Conservation (phyloP, 2,329 filamentous ascomycete genomes). For the Aspergillus ochraceus region DNA sequence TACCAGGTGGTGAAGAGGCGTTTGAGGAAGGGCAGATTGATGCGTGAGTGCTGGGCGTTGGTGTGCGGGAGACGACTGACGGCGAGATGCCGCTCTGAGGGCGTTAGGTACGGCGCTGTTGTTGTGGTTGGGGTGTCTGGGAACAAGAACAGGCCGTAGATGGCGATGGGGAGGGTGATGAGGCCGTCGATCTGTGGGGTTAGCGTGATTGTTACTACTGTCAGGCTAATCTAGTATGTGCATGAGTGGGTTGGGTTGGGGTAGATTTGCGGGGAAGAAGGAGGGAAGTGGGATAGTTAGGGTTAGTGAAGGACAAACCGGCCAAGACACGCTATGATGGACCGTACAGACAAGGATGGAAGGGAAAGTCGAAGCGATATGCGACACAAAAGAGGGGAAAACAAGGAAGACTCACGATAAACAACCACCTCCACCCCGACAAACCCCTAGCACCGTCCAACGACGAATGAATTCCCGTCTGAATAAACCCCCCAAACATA, state of each 20-base stretch:
- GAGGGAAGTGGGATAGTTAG: too few relatives aligned
- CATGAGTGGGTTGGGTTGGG: too few relatives aligned
- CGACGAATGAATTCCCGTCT: slow-evolving; percentile 34
- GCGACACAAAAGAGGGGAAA: too few relatives aligned
- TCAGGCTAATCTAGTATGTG: too few relatives aligned
- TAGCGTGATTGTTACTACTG: too few relatives aligned
- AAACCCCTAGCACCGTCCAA: slow-evolving; percentile 28
- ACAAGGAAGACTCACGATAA: slow-evolving; percentile 25
- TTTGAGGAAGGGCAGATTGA: slow-evolving; percentile 27
- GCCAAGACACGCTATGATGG: too few relatives aligned
- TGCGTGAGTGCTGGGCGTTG: slow-evolving; percentile 20
- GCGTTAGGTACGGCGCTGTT: slow-evolving; percentile 34
- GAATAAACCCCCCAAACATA: slow-evolving; percentile 40
- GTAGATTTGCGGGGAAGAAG: neutral
- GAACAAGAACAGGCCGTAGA: slow-evolving; percentile 45
- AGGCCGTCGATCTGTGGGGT: slow-evolving; percentile 33
- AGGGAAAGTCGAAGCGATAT: too few relatives aligned
- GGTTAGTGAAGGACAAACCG: too few relatives aligned
- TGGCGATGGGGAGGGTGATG: slow-evolving; percentile 45
- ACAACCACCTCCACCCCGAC: slow-evolving; percentile 39
- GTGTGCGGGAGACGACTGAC: slow-evolving; percentile 30
- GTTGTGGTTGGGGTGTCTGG: slow-evolving; percentile 40
- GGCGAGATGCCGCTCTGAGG: slow-evolving; percentile 31
- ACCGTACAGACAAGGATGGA: too few relatives aligned
- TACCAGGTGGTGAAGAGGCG: slow-evolving; percentile 37